Evolutionary conservation across 2,329 filamentous ascomycete species (phyloP), one percentile per base, ranked within the genome.

Genomic region (Cordyceps sp.): DNA sequence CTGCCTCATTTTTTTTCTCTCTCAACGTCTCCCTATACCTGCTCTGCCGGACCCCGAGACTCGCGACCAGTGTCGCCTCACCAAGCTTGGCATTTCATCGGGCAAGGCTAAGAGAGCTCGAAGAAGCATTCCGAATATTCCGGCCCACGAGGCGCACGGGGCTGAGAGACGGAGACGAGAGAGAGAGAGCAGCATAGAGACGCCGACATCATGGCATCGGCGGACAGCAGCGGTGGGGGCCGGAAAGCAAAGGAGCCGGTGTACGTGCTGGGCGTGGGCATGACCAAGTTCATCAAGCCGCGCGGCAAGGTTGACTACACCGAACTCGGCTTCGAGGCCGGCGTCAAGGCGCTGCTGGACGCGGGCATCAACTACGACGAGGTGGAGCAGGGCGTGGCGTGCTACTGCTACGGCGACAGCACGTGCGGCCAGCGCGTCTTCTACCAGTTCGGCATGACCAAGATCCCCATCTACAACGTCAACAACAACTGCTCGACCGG

Each of bases 211-310:
- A n/a, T n/a, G n/a, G n/a, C n/a, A n/a, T n/a, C n/a, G n/a, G n/a
- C n/a, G n/a, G n/a, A n/a, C n/a, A n/a, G n/a, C n/a, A n/a, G n/a
- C n/a, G n/a, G n/a, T n/a, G n/a, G n/a, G n/a, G n/a, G n/a, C n/a
- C n/a, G n/a, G n/a, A n/a, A n/a, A n/a, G n/a, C n/a, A n/a, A 66
- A 64, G 45, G 55, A 62, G 33, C 64, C 66, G 37, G 64, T 63
- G 65, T 96, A 96, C 66, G 82, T 96, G 51, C 74, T 96, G 38
- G 88, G 88, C 63, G 90, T 96, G 45, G 88, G 88, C 62, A 90
- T 96, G 83, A 96, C 88, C 61, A 93, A 93, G 60, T 96, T 96
- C 70, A 88, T 94, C 71, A 94, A 94, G 65, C 86, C 86, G 26
- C 74, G 86, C 35, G 83, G 84, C 52, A 88, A 88, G 54, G 81